phyloP scores from a whole-genome alignment of 345 rosid genomes.

The Orychophragmus violaceus region DNA sequence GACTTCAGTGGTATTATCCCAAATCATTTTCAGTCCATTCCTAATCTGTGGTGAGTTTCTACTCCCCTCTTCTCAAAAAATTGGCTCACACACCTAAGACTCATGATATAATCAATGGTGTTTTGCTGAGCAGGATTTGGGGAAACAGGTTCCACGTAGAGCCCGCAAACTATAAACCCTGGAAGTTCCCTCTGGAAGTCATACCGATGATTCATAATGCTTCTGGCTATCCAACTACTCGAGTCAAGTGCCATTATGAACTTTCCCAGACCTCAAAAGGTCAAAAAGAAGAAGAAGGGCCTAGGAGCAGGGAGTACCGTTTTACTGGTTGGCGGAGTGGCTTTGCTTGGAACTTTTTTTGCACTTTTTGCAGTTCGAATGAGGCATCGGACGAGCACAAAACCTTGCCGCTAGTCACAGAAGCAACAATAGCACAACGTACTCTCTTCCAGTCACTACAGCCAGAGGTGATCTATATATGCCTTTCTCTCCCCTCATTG shows the following conservation, averaged over 20 bases:
- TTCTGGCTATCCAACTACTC: conserved; percentile 50
- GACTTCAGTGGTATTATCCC: conserved; percentile 86
- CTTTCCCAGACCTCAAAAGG: conserved; percentile 37
- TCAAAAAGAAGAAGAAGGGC: conserved; percentile 39
- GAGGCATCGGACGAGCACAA: conserved; percentile 33
- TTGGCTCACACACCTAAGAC: neutral
- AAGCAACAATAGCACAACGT: conserved; percentile 35
- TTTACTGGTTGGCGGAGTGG: conserved; percentile 51
- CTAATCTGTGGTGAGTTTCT: conserved; percentile 60
- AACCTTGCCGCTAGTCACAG: conserved; percentile 30
- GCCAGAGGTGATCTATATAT: conserved; percentile 42
- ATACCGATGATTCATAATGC: conserved; percentile 42
- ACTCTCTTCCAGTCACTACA: conserved; percentile 44
- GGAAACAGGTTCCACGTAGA: conserved; percentile 60
- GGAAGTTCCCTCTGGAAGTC: conserved; percentile 63
- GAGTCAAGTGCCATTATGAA: conserved; percentile 74
- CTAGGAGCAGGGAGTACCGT: conserved; percentile 53
- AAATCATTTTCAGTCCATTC: conserved; percentile 65
- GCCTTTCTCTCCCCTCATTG: conserved; percentile 10
- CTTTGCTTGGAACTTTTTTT: conserved; percentile 50
- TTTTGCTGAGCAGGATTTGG: conserved; percentile 56
- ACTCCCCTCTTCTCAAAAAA: neutral
- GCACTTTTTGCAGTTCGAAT: conserved; percentile 43
- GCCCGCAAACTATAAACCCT: conserved; percentile 56
- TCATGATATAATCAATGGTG: neutral